Conservation (phyloP, 2,329 filamentous ascomycete genomes). For the Sclerotinia minor region DNA sequence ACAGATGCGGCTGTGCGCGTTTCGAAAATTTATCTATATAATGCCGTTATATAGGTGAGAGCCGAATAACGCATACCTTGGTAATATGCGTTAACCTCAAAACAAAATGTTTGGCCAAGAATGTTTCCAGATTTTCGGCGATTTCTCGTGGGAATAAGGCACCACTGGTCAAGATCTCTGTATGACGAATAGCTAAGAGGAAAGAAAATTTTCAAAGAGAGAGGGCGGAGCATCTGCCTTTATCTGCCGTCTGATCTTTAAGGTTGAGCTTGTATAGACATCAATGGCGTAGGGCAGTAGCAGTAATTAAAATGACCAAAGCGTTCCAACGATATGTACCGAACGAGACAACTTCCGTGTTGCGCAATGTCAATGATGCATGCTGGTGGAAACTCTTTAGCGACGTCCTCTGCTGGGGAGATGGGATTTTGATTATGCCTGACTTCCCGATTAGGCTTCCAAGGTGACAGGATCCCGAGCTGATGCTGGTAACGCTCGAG, state of each 20-base stretch:
- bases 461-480: slow-evolving; percentile 34
- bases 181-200: slow-evolving; percentile 33
- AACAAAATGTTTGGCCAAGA: slow-evolving; percentile 32
- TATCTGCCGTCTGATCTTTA: slow-evolving; percentile 42
- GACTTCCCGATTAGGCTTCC: slow-evolving; percentile 32
- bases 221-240: slow-evolving; percentile 39
- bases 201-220: slow-evolving; percentile 32
- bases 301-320: slow-evolving; percentile 44
- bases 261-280: slow-evolving; percentile 38
- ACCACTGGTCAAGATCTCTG: slow-evolving; percentile 34
- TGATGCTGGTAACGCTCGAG: slow-evolving; percentile 27
- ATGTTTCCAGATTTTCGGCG: slow-evolving; percentile 33
- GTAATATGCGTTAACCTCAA: slow-evolving; percentile 34
- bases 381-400: slow-evolving; percentile 24
- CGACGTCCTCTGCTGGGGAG: slow-evolving; percentile 34
- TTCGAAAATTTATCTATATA: slow-evolving; percentile 38
- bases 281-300: slow-evolving; percentile 34
- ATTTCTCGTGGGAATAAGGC: background rate
- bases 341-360: slow-evolving; percentile 51
- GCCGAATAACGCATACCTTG: slow-evolving; percentile 38
- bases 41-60: slow-evolving; percentile 40
- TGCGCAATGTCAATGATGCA: slow-evolving; percentile 30
- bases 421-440: slow-evolving; percentile 29
- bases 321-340: slow-evolving; percentile 51
- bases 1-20: slow-evolving; percentile 36